Conservation (phyloP, 192 early-diverging fungal species). For the Linnemannia schmuckeri region DNA sequence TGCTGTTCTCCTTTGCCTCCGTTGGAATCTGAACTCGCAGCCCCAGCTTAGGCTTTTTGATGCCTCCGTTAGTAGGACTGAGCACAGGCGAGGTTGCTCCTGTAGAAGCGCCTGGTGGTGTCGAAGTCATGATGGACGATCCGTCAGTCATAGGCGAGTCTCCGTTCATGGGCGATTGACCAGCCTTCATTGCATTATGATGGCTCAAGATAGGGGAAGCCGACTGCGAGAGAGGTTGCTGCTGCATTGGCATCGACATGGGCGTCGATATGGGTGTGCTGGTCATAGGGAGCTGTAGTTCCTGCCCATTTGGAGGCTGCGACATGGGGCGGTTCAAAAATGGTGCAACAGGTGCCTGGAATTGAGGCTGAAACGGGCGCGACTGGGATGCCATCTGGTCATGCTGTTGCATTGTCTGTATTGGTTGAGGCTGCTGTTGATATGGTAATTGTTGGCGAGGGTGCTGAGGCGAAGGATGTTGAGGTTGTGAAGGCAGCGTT, state of each 20-base stretch:
- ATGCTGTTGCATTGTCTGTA: conserved; percentile 25
- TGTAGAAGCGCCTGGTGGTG: conserved; percentile 12
- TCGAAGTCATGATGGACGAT: conserved; percentile 37
- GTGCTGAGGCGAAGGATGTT: conserved; percentile 36
- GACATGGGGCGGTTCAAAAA: conserved; percentile 31
- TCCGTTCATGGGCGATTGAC: conserved; percentile 46
- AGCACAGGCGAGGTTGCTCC: conserved; percentile 39
- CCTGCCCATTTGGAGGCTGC: conserved; percentile 30
- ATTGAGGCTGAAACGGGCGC: conserved; percentile 18
- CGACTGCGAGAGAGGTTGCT: conserved; percentile 31
- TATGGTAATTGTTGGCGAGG: conserved; percentile 30
- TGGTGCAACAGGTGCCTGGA: conserved; percentile 15
- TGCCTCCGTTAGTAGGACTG: conserved; percentile 45
- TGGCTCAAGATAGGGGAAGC: conserved; percentile 42
- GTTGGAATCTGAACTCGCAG: conserved; percentile 46
- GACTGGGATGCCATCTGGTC: conserved; percentile 15
- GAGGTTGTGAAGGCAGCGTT: conserved; percentile 8
- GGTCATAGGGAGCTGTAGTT: conserved; percentile 33
- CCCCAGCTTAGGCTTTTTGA: conserved; percentile 48
- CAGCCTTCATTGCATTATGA: conserved; percentile 48
- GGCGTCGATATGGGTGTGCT: conserved; percentile 30
- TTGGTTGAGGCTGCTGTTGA: conserved; percentile 31
- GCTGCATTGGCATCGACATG: conserved; percentile 31
- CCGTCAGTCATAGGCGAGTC: conserved; percentile 57
- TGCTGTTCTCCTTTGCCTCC: conserved; percentile 43